Conservation (phyloP, 495 filamentous ascomycete genomes). For the Xylaria acuta region DNA sequence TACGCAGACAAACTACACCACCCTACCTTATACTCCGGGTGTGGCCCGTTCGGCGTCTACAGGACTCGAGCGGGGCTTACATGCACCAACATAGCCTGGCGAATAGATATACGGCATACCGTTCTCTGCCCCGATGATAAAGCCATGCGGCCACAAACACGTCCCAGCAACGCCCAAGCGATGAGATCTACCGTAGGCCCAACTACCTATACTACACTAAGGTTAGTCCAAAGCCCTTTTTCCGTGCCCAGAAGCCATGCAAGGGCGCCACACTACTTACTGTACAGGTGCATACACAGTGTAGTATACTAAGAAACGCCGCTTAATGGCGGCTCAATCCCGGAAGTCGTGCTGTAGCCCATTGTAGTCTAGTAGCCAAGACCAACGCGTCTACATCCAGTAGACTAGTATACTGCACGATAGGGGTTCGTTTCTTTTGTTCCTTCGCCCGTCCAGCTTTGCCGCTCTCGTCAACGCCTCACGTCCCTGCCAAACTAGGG, state of each 20-base stretch:
- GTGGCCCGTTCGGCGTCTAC: conserved; percentile 9
- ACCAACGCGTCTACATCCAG: not conserved
- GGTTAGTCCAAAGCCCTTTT: not conserved
- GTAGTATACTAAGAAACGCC: not conserved
- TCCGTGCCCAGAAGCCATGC: not conserved
- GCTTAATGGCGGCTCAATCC: conserved; percentile 1
- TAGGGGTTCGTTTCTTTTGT: not conserved
- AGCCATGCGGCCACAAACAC: not conserved
- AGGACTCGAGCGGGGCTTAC: not conserved
- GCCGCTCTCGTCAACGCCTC: not conserved
- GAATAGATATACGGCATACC: not conserved
- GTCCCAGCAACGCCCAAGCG: not conserved
- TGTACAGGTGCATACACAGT: not conserved
- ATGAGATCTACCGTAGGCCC: not conserved
- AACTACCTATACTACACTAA: not conserved
- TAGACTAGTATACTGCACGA: not conserved
- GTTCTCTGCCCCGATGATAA: not conserved
- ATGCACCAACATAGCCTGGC: not conserved
- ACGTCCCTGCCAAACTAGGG: not conserved
- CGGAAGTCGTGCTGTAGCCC: conserved; percentile 1
- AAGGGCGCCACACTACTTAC: not conserved
- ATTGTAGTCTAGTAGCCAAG: not conserved
- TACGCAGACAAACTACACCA: not conserved
- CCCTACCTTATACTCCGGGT: not conserved
- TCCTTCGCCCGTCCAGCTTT: not conserved